Conservation (phyloP, 2,329 filamentous ascomycete genomes). For the Clonostachys rhizophaga region DNA sequence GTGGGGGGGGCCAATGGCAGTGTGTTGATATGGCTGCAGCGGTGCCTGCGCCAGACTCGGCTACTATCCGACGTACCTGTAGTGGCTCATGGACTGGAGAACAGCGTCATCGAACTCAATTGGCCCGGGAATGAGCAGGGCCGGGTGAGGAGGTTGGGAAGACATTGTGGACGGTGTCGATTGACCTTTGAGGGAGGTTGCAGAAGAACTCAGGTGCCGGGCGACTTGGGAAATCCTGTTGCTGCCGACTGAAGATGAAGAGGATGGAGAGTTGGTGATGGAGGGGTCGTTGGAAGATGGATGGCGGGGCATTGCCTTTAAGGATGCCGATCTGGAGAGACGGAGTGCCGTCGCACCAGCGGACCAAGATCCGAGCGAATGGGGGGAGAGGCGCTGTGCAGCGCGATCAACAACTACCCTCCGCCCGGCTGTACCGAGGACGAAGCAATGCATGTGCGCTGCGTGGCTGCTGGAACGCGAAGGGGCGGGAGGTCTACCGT, state of each 20-base stretch:
- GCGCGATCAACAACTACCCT: no score
- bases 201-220: conserved; percentile 12
- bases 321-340: no score
- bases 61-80: conserved; percentile 53
- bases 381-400: no score
- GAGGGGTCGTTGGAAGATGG: not conserved
- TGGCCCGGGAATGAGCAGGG: conserved; percentile 92
- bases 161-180: conserved; percentile 45
- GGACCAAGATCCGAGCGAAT: no score
- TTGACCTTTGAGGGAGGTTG: conserved; percentile 8
- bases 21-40: conserved; percentile 3
- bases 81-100: conserved; percentile 90
- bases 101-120: conserved; percentile 99
- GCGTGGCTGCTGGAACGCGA: no score
- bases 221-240: conserved; percentile 19
- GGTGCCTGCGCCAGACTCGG: not conserved
- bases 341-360: no score
- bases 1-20: not conserved
- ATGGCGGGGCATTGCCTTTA: no score
- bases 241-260: conserved; percentile 11
- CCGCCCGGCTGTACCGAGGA: no score
- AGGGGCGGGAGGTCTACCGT: no score
- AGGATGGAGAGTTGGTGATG: conserved; percentile 9
- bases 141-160: conserved; percentile 56
- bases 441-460: no score